Evolutionary conservation across 1,284 basidiomycete species (phyloP).

Genomic region (Malassezia cuniculi): DNA sequence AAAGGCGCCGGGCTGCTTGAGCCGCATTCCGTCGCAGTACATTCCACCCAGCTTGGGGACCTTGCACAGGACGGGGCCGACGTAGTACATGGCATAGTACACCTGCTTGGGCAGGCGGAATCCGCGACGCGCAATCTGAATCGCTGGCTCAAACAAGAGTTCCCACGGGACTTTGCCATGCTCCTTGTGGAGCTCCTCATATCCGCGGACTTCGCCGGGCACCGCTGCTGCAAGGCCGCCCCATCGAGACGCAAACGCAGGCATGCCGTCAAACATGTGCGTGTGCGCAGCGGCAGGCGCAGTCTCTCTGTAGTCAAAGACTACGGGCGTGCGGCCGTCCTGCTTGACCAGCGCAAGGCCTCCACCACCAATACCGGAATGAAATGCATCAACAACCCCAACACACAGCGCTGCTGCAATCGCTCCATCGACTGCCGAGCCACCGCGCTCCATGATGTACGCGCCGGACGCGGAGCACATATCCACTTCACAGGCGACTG

Average conservation of each 20-base stretch:
- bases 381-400: constrained; percentile 46
- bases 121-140: constrained; percentile 33
- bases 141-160: constrained; percentile 34
- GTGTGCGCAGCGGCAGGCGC: constrained; percentile 45
- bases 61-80: constrained; percentile 45
- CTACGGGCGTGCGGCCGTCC: constrained; percentile 28
- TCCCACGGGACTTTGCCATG: constrained; percentile 43
- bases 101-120: constrained; percentile 37
- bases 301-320: constrained; percentile 48
- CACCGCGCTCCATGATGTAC: constrained; percentile 44
- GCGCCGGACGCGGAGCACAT: constrained; percentile 47
- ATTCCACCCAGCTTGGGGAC: constrained; percentile 32
- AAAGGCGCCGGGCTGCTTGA: constrained; percentile 47
- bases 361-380: constrained; percentile 47
- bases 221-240: constrained; percentile 43
- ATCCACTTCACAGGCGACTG: constrained; percentile 42
- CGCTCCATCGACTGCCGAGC: constrained; percentile 46
- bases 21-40: constrained; percentile 33
- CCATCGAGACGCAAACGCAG: constrained; percentile 14
- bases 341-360: constrained; percentile 33
- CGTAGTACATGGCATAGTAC: constrained; percentile 18
- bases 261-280: constrained; percentile 37
- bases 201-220: constrained; percentile 44
- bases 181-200: constrained; percentile 34
- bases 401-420: constrained; percentile 46